Evolutionary conservation across 306 rosid species (phyloP).

Genomic region (Cicer arietinum): DNA sequence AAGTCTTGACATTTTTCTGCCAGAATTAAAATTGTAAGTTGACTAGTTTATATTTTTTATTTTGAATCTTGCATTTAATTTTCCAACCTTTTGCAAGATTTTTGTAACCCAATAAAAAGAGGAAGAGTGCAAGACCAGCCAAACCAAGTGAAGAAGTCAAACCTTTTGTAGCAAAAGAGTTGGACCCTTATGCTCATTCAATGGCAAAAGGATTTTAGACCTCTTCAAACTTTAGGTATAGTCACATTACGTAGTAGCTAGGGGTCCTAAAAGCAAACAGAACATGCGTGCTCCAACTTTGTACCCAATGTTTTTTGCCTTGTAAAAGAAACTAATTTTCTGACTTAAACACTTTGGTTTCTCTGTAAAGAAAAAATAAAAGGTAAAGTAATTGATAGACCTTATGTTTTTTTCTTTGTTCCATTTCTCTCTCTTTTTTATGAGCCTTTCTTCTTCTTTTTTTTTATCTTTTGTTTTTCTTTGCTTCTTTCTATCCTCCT

Average conservation of each 20-base stretch:
- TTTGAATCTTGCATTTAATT: not conserved
- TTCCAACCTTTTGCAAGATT: slow-evolving; percentile 28
- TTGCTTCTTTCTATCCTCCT: slow-evolving; percentile 13
- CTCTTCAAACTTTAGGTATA: slow-evolving; percentile 51
- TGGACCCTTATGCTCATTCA: slow-evolving; percentile 44
- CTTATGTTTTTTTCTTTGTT: slow-evolving; percentile 47
- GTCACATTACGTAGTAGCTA: slow-evolving; percentile 24
- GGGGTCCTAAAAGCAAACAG: slow-evolving; percentile 52
- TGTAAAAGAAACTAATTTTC: slow-evolving; percentile 69
- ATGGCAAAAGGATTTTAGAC: slow-evolving; percentile 47
- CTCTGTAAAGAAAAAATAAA: slow-evolving; percentile 46
- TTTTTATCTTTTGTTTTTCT: slow-evolving; percentile 49
- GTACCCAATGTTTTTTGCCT: slow-evolving; percentile 59
- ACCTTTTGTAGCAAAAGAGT: slow-evolving; percentile 66
- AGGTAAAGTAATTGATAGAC: slow-evolving; percentile 46
- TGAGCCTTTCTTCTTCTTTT: slow-evolving; percentile 46
- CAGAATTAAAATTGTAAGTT: slow-evolving; percentile 27
- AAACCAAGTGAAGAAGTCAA: slow-evolving; percentile 66
- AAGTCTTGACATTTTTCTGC: slow-evolving; percentile 13
- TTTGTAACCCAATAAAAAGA: slow-evolving; percentile 30
- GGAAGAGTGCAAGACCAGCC: slow-evolving; percentile 41
- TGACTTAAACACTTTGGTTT: slow-evolving; percentile 49
- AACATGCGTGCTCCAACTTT: slow-evolving; percentile 68
- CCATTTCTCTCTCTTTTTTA: slow-evolving; percentile 44
- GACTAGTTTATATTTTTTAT: slow-evolving; percentile 6